phyloP scores from a whole-genome alignment of 495 filamentous ascomycete species.

The Penicillium pulvis region DNA sequence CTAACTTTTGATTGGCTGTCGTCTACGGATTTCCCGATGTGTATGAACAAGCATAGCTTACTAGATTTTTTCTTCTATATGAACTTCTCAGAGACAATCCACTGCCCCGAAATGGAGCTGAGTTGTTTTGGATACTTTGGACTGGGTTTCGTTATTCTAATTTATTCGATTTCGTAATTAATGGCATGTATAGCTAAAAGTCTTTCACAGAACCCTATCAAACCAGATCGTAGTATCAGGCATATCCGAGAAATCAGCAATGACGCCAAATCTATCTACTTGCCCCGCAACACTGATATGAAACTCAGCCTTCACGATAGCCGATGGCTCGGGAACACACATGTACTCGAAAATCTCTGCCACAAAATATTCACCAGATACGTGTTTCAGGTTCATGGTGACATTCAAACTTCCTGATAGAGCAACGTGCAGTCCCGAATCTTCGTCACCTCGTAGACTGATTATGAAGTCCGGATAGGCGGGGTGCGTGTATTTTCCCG shows the following conservation, averaged over 20 bases:
- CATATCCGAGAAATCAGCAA: constrained; percentile 27
- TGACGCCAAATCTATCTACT: constrained; percentile 32
- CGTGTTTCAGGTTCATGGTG: constrained; percentile 9
- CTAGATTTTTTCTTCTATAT: no score
- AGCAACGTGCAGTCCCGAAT: background rate
- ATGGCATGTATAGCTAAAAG: no score
- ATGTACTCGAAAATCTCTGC: constrained; percentile 6
- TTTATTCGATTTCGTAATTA: no score
- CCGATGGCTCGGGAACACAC: background rate
- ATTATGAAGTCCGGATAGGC: constrained; percentile 8
- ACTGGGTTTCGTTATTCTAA: no score
- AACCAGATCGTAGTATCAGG: constrained; percentile 35
- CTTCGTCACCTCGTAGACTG: background rate
- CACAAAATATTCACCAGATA: constrained; percentile 22
- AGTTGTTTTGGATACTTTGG: no score
- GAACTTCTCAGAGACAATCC: no score
- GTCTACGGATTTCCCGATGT: no score
- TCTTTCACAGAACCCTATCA: constrained; percentile 5
- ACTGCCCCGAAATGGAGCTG: no score
- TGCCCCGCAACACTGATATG: constrained; percentile 36
- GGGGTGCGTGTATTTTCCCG: constrained; percentile 19
- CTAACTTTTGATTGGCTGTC: no score
- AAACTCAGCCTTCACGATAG: constrained; percentile 32
- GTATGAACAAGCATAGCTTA: no score
- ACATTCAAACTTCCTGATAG: background rate